phyloP scores from a whole-genome alignment of 176 grass and related monocot genomes.

The Carex myosuroides region DNA sequence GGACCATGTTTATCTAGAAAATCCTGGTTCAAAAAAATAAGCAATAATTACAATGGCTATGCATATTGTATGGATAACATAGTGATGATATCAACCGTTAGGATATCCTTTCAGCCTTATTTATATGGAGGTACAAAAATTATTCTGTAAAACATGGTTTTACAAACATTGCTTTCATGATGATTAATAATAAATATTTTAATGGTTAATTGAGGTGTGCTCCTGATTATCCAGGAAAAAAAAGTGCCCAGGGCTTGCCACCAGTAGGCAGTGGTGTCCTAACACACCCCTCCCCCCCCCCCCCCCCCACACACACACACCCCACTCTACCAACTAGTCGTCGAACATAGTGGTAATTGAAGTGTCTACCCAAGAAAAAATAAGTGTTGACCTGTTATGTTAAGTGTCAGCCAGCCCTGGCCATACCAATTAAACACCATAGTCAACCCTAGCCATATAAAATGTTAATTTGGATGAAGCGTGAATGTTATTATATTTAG shows the following conservation, averaged over 20 bases:
- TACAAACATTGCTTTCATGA: background rate
- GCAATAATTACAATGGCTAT: background rate
- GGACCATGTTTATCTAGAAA: slow-evolving; percentile 20
- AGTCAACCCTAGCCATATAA: background rate
- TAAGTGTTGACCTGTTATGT: background rate
- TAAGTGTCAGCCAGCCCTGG: background rate
- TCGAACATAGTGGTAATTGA: background rate
- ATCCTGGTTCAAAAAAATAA: slow-evolving; percentile 13
- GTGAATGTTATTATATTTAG: background rate
- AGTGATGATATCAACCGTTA: background rate
- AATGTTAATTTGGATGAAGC: background rate
- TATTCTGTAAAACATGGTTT: background rate
- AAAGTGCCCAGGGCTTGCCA: background rate
- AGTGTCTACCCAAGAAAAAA: background rate
- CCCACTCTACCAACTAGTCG: background rate
- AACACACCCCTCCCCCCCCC: background rate
- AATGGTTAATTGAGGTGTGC: background rate
- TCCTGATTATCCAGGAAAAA: background rate
- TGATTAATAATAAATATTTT: background rate
- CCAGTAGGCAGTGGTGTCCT: background rate
- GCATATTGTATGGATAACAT: background rate
- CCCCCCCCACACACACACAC: too few species aligned
- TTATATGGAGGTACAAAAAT: background rate
- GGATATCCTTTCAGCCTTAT: background rate
- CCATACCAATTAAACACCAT: background rate